phyloP scores from a whole-genome alignment of 2,329 filamentous ascomycete species.

The Monosporascus sp. region DNA sequence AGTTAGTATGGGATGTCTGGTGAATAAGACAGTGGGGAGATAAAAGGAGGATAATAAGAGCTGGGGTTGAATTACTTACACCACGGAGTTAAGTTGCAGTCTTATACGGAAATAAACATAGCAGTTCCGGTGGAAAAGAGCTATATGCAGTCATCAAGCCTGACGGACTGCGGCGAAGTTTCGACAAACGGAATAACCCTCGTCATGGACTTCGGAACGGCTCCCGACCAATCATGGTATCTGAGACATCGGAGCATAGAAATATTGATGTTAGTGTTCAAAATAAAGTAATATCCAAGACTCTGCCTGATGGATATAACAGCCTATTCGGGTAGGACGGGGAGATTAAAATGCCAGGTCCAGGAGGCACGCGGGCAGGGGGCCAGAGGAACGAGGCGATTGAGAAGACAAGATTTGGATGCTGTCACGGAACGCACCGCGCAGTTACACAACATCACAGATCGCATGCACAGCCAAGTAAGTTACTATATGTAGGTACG shows the following conservation, averaged over 20 bases:
- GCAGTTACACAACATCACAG: neutral
- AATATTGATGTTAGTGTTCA: neutral
- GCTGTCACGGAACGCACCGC: neutral
- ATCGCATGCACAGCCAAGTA: neutral
- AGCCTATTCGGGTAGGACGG: neutral
- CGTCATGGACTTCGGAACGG: neutral
- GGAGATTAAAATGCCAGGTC: neutral
- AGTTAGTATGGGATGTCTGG: conserved; percentile 1
- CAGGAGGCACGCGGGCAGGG: neutral
- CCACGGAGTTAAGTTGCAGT: neutral
- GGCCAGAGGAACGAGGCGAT: neutral
- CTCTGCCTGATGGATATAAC: neutral
- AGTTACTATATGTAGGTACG: neutral
- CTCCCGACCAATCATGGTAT: neutral
- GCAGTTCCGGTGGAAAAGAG: neutral
- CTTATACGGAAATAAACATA: neutral
- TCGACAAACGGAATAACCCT: neutral
- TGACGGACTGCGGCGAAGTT: no score
- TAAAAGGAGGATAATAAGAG: neutral
- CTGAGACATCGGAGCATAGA: neutral
- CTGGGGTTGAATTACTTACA: neutral
- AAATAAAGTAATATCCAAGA: neutral
- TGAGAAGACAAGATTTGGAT: neutral
- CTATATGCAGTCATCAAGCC: no score
- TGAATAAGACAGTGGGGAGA: neutral